Percentiles rank a stretch among this genome's conserved stretches.
Evolutionary conservation across 768 basidiomycete genomes (phyloP).

Genomic region (Mycena rosella): DNA sequence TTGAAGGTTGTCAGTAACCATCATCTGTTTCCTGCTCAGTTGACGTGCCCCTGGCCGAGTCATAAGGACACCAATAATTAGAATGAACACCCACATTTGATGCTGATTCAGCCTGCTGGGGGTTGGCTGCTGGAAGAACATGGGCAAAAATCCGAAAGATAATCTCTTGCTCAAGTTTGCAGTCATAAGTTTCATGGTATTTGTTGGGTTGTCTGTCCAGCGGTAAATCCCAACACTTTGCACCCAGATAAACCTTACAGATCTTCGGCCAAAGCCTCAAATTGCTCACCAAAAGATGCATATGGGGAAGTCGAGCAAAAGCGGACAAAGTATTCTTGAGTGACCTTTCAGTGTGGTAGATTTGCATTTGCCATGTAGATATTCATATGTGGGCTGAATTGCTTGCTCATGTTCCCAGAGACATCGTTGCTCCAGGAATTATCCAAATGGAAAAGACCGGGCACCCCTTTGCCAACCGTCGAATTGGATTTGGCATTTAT

Average conservation of each 20-base stretch:
- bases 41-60: constrained; percentile 40
- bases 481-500: constrained; percentile 37
- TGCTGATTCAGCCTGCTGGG: constrained; percentile 46
- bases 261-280: constrained; percentile 43
- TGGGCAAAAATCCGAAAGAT: constrained; percentile 42
- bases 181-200: constrained; percentile 43
- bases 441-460: constrained; percentile 36
- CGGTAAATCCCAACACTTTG: background rate
- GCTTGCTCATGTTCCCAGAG: constrained; percentile 41
- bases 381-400: constrained; percentile 52
- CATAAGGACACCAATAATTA: constrained; percentile 42
- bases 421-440: constrained; percentile 27
- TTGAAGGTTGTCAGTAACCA: constrained; percentile 26
- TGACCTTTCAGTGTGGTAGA: constrained; percentile 42
- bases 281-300: constrained; percentile 47
- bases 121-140: constrained; percentile 49
- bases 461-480: background rate
- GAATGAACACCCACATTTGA: constrained; percentile 42
- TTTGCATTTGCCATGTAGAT: constrained; percentile 46
- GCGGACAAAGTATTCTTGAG: constrained; percentile 49
- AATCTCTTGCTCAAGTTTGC: constrained; percentile 41
- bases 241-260: no score
- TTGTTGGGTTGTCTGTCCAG: background rate
- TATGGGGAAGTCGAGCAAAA: constrained; percentile 49
- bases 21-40: constrained; percentile 37